These are phyloP conservation scores for Capsicum baccatum DNA, from an alignment of 257 asterid species.

Conservation along the genomic window DNA sequence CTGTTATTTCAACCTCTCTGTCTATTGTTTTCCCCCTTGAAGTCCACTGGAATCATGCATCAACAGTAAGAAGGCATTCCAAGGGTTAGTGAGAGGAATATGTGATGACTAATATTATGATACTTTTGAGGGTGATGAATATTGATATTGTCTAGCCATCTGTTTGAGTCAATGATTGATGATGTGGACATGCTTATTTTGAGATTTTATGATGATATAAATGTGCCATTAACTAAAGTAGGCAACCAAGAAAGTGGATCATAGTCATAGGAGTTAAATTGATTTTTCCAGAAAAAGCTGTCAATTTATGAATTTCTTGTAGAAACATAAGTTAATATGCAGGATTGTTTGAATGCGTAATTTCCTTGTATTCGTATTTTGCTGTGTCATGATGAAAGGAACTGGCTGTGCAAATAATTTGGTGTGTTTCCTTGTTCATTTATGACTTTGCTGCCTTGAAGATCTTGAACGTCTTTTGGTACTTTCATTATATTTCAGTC, in stretches of 20 bases:
- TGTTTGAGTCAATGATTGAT: not conserved
- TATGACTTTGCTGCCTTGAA: slow-evolving; percentile 20
- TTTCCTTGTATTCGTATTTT: not conserved
- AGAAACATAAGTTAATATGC: not conserved
- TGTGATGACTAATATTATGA: not conserved
- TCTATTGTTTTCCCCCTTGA: not conserved
- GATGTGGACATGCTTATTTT: not conserved
- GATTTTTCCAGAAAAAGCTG: not conserved
- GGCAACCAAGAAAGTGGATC: not conserved
- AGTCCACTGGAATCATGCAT: not conserved
- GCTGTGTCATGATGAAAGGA: not conserved
- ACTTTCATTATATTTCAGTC: slow-evolving; percentile 10
- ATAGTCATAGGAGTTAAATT: not conserved
- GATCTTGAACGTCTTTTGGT: slow-evolving; percentile 16
- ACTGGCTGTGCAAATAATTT: not conserved
- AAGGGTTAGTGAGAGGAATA: not conserved
- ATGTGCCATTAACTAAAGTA: not conserved
- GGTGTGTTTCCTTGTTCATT: not conserved
- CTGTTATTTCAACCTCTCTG: slow-evolving; percentile 1
- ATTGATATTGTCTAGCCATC: slow-evolving; percentile 3
- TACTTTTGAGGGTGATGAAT: not conserved
- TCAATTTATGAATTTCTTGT: not conserved
- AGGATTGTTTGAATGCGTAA: slow-evolving; percentile 8
- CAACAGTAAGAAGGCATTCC: not conserved
- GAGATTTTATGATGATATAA: not conserved